These are phyloP conservation scores for Fraxinus pennsylvanica DNA, from an alignment of 257 asterid genomes.

Conservation along the genomic window DNA sequence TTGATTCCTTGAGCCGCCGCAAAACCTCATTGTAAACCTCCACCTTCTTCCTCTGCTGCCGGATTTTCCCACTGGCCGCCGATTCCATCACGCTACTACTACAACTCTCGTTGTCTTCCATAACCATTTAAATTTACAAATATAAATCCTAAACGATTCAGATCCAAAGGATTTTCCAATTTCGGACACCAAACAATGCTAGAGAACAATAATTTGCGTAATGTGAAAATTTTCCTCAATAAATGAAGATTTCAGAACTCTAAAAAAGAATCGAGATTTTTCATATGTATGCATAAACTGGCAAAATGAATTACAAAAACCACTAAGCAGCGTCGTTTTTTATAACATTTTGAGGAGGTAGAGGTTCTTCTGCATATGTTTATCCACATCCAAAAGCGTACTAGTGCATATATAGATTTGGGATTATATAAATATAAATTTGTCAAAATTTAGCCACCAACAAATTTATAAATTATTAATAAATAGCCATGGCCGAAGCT, in stretches of 20 bases:
- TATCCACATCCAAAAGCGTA: not conserved
- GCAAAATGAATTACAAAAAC: not conserved
- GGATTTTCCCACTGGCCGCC: slow-evolving; percentile 35
- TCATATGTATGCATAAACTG: not conserved
- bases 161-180: not conserved
- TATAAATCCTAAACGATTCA: slow-evolving; percentile 4
- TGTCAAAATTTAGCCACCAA: not conserved
- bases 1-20: slow-evolving; percentile 73
- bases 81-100: slow-evolving; percentile 76
- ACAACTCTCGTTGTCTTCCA: slow-evolving; percentile 80
- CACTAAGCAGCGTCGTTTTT: not conserved
- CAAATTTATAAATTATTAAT: no score
- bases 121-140: slow-evolving; percentile 52
- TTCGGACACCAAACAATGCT: not conserved
- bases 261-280: not conserved
- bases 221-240: not conserved
- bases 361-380: not conserved
- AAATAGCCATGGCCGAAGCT: no score
- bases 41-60: slow-evolving; percentile 57
- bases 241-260: not conserved
- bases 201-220: not conserved
- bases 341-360: not conserved
- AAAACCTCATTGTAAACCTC: slow-evolving; percentile 93
- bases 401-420: not conserved
- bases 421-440: not conserved